These are phyloP conservation scores for Glaciozyma antarctica DNA, from an alignment of 768 basidiomycete species.

Conservation along the genomic window DNA sequence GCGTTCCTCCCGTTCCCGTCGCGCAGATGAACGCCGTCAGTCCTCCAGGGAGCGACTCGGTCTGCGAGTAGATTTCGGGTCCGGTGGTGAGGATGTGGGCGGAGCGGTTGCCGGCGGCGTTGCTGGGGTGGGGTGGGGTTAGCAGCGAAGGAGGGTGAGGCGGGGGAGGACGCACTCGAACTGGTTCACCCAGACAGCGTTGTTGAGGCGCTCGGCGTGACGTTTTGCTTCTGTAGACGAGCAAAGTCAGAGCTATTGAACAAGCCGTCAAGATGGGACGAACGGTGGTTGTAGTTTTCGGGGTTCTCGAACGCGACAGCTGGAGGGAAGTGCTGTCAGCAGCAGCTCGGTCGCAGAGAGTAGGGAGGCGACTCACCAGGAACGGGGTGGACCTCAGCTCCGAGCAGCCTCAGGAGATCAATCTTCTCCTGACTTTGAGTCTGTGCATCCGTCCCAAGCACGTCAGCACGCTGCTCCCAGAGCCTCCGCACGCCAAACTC, in stretches of 20 bases:
- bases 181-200: conserved; percentile 67
- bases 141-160: background rate
- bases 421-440: conserved; percentile 92
- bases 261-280: background rate
- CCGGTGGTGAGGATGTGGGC: conserved; percentile 85
- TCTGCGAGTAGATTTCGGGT: conserved; percentile 94
- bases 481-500: conserved; percentile 43
- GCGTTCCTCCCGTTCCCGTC: conserved; percentile 91
- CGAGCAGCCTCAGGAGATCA: conserved; percentile 90
- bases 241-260: too few species aligned
- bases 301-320: conserved; percentile 92
- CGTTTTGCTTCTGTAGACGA: conserved; percentile 59
- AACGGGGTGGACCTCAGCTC: conserved; percentile 91
- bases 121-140: conserved; percentile 42
- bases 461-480: background rate
- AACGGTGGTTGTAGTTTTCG: conserved; percentile 84
- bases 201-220: conserved; percentile 59
- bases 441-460: conserved; percentile 6
- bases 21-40: conserved; percentile 87
- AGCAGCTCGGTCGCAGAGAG: background rate
- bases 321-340: conserved; percentile 10
- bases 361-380: conserved; percentile 47
- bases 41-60: conserved; percentile 46
- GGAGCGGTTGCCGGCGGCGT: conserved; percentile 52
- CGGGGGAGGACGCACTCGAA: conserved; percentile 47